Base-by-base conservation (phyloP, 2,329 filamentous ascomycete species). In the Penicillium sp. region DNA sequence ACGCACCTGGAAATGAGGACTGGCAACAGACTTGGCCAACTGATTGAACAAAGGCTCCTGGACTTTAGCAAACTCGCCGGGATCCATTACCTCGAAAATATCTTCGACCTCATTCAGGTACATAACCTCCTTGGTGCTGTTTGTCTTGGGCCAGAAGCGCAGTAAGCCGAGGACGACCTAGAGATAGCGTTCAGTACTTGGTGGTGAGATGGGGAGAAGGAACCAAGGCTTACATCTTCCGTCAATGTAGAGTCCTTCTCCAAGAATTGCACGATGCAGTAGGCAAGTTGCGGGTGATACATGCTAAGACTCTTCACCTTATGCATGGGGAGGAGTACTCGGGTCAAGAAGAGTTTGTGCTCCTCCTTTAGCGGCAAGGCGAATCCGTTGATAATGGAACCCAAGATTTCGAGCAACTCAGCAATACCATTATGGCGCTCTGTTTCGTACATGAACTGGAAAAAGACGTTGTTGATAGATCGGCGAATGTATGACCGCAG, bases 381-480 rank as follows among this genome's bases (percentile, higher is more conserved):
- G 71, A 99, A 99, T 42, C 94, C 94, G 72, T 99, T 99, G 81
- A 99, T 99, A 69, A 99, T 99, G 61, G 94, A 97, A 29, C 94
- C 94, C 47, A 99, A 80, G 63, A 99, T 99, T 73, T 99, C 94
- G 34, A 99, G 82, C 29, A 99, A 80, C 74, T 99, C 94, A 3
- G 94, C 94, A 68, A 99, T 97, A 50, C 94, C 94, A 67, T 99
- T 99, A 79, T 99, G 97, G 55, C 94, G 85, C 75, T 99, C 94
- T 4, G 94, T 99, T 76, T 99, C 94, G 73, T 99, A 99, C 57
- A 91, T 92, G 74, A 99, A 99, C 71, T 99, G 94, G 82, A 99
- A 99, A 79, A 99, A 99, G 66, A 99, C 94, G 69, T 99, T 97
- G 84, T 99, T 99, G 82, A 99, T 99, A 53, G 94, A 99, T 67